A percentile compares a stretch with the other conserved stretches of the same genome.
Conservation (phyloP, 306 rosid species). For the Benincasa hispida region DNA sequence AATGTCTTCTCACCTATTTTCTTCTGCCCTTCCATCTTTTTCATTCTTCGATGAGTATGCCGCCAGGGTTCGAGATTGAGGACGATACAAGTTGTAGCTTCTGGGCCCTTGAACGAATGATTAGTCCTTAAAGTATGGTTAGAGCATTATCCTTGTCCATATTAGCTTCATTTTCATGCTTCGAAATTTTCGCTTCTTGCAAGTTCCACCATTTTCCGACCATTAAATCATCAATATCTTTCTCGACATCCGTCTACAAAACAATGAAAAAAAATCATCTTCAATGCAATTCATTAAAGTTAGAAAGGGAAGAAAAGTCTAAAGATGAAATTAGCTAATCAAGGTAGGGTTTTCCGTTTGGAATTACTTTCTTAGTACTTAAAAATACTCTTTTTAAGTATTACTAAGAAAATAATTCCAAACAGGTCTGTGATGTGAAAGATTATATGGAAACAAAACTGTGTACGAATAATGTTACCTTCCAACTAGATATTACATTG, state of each 20-base stretch:
- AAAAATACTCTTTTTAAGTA: neutral
- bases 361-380: no score
- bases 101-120: neutral
- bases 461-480: neutral
- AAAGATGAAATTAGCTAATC: no score
- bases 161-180: neutral
- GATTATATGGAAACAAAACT: neutral
- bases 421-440: no score
- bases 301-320: neutral
- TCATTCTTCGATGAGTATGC: neutral
- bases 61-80: neutral
- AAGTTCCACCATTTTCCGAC: neutral
- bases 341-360: neutral
- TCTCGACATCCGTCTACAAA: neutral
- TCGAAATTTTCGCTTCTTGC: neutral
- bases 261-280: neutral
- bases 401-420: no score
- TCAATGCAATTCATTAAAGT: neutral
- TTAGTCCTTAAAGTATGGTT: neutral
- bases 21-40: neutral
- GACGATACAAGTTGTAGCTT: neutral
- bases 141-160: neutral
- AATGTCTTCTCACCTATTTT: no score
- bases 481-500: slow-evolving; percentile 16
- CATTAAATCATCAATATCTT: neutral